phyloP scores from a whole-genome alignment of 495 filamentous ascomycete species.

The Cetradonia linearis region DNA sequence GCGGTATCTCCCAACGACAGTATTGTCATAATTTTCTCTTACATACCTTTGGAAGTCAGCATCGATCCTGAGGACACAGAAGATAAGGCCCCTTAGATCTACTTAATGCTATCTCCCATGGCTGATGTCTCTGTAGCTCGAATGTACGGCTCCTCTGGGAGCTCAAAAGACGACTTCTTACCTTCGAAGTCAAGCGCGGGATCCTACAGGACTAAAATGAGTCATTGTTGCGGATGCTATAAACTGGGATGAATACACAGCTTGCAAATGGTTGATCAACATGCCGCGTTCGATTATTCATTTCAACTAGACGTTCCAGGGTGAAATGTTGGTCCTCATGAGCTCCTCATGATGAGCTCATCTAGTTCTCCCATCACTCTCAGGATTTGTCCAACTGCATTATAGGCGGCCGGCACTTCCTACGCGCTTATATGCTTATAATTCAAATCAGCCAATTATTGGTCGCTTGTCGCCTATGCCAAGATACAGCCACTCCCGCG shows the following conservation, averaged over 20 bases:
- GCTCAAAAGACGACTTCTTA: not conserved
- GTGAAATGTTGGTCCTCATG: not conserved
- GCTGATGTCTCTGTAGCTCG: too few species aligned
- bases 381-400: not conserved
- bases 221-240: not conserved
- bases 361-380: not conserved
- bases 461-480: constrained; percentile 1
- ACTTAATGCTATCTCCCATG: too few species aligned
- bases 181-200: not conserved
- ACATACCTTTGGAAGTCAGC: too few species aligned
- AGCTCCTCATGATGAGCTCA: not conserved
- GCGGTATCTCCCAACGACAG: too few species aligned
- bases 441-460: not conserved
- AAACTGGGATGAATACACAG: not conserved
- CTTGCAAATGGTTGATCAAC: not conserved
- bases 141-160: too few species aligned
- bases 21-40: too few species aligned
- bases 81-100: too few species aligned
- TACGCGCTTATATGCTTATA: not conserved
- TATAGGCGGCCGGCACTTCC: not conserved
- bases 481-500: not conserved
- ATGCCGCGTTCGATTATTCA: not conserved
- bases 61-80: too few species aligned
- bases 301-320: not conserved
- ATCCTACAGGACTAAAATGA: not conserved